A percentile compares a stretch with the other conserved stretches of the same genome.
phyloP scores from a whole-genome alignment of 495 filamentous ascomycete genomes.

The Gamarada debralockiae region DNA sequence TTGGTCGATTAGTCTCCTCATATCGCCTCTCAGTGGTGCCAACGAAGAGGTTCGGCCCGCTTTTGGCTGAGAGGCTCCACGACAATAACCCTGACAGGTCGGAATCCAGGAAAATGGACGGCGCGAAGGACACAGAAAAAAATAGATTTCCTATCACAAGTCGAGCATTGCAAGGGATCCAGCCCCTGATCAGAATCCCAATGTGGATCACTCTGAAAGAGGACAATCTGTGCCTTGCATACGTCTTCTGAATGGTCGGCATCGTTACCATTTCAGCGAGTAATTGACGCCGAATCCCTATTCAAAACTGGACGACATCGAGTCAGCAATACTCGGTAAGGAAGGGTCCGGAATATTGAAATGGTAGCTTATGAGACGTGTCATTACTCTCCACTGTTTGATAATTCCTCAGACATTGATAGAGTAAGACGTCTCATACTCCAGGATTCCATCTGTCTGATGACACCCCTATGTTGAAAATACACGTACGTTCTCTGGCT shows the following conservation, averaged over 20 bases:
- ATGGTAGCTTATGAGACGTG: too few species aligned
- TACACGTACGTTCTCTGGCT: slow-evolving; percentile 66
- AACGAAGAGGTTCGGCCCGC: background rate
- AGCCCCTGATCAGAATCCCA: background rate
- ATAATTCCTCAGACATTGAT: too few species aligned
- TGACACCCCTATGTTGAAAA: background rate
- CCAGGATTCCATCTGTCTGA: too few species aligned
- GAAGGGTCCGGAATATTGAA: too few species aligned
- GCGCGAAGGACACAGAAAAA: background rate
- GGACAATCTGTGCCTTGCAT: slow-evolving; percentile 7
- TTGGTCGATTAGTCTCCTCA: background rate
- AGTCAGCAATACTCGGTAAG: too few species aligned
- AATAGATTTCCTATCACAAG: background rate
- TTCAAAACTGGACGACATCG: background rate
- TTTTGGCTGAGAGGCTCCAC: background rate
- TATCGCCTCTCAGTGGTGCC: slow-evolving; percentile 1
- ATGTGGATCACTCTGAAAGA: background rate
- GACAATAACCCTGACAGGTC: too few species aligned
- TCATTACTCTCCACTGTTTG: too few species aligned
- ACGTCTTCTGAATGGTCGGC: background rate
- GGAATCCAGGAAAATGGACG: background rate
- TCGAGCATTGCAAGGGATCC: background rate
- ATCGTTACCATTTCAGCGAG: background rate
- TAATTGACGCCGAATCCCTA: background rate
- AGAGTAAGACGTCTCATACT: too few species aligned